Evolutionary conservation across 495 filamentous ascomycete species (phyloP).

Genomic region (Penicillium ucsense): DNA sequence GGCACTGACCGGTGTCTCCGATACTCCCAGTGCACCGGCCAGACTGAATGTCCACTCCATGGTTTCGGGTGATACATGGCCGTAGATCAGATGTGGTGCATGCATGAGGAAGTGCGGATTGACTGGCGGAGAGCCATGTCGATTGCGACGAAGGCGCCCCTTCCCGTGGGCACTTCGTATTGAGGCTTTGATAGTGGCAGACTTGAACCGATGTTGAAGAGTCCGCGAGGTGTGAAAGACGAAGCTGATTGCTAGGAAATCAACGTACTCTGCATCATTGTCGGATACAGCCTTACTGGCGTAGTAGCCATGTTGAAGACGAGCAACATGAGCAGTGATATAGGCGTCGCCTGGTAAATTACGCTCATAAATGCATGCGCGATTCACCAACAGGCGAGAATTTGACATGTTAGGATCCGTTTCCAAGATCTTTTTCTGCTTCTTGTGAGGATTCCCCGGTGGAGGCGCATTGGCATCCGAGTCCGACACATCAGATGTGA

Average conservation of each 20-base stretch:
- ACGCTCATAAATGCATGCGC: constrained; percentile 42
- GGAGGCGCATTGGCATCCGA: neutral
- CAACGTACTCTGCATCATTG: constrained; percentile 31
- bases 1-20: constrained; percentile 35
- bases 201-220: constrained; percentile 36
- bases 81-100: constrained; percentile 43
- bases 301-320: constrained; percentile 44
- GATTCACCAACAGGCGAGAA: constrained; percentile 34
- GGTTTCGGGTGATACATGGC: constrained; percentile 41
- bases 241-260: constrained; percentile 43
- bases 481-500: neutral
- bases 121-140: constrained; percentile 6
- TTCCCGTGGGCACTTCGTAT: constrained; percentile 15
- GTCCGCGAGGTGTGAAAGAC: constrained; percentile 39
- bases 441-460: neutral
- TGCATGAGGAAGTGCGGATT: constrained; percentile 40
- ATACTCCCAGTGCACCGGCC: constrained; percentile 37
- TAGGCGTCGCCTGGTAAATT: constrained; percentile 40
- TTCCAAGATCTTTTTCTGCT: neutral
- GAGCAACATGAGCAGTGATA: constrained; percentile 40
- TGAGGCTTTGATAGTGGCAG: constrained; percentile 34
- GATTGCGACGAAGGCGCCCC: neutral
- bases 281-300: constrained; percentile 32
- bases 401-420: constrained; percentile 33
- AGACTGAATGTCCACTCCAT: constrained; percentile 45